Evolutionary conservation across 345 rosid species (phyloP), one percentile per base, ranked within the genome.

Genomic region (Salix viminalis): DNA sequence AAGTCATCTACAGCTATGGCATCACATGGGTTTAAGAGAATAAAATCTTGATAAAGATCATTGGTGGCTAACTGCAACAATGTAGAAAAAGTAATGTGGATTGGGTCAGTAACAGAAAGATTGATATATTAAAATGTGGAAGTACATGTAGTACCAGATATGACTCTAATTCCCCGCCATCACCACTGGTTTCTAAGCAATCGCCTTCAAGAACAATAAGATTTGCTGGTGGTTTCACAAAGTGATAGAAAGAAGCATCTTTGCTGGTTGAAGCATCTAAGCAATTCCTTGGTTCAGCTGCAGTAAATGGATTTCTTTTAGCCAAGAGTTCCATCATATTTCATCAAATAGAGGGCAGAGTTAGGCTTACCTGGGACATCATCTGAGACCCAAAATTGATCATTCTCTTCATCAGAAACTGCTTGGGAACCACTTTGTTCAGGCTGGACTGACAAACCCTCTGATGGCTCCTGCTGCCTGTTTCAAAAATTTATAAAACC

Each of bases 201-300:
- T 92, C 99, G 52, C 97, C 97, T 89, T 96, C 97, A 76, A 94
- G 89, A 70, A 96, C 99, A 74, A 94, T 90, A 78, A 96, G 87
- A 85, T 94, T 94, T 75, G 97, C 92, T 4, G 99, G 99, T 68
- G 98, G 93, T 85, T 89, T 96, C 74, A 92, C 91, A 78, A 91
- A 90, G 77, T 87, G 85, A 84, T 88, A 83, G 46, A 87, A 79
- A 68, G 81, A 78, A 78, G 83, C 77, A 67, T 92, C 93, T 56
- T 86, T 88, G 46, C 83, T 84, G 56, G 76, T 83, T 52, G 92
- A 86, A 83, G 81, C 83, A 84, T 96, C 97, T 80, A 96, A 79
- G 86, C 82, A 73, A 82, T 85, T 96, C 82, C 93, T 92, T 34
- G 89, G 64, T 77, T 96, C 99, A 76, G 87, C 99, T 96, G 85